Percentiles rank a stretch among this genome's conserved stretches.
Conservation (phyloP, 176 grass and related monocot species). For the Pontederia paniculata region DNA sequence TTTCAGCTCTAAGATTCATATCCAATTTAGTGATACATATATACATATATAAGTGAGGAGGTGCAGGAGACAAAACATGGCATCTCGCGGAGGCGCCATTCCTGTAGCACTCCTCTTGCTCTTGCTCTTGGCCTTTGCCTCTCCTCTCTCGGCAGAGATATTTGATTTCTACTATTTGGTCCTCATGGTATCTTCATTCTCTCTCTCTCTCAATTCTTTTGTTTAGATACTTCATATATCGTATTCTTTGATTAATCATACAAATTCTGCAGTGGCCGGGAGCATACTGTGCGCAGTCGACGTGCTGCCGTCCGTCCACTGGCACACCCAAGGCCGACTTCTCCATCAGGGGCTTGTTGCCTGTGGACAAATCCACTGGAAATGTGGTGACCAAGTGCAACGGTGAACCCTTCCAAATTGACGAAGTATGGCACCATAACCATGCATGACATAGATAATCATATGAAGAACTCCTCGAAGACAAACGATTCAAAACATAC, state of each 20-base stretch:
- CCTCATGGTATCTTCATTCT: conserved; percentile 25
- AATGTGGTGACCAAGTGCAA: conserved; percentile 18
- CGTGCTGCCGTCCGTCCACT: conserved; percentile 29
- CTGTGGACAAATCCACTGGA: conserved; percentile 11
- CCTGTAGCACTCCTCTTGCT: not conserved
- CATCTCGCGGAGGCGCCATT: not conserved
- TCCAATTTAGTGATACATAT: no score
- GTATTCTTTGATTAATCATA: no score
- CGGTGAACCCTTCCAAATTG: conserved; percentile 10
- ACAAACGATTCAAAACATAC: not conserved
- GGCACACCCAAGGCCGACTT: conserved; percentile 34
- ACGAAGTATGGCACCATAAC: conserved; percentile 2
- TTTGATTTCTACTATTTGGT: conserved; percentile 38
- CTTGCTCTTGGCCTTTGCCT: not conserved
- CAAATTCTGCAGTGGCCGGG: conserved; percentile 41
- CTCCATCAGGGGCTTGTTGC: conserved; percentile 18
- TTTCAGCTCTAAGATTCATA: no score
- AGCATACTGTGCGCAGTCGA: conserved; percentile 27
- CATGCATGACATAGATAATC: no score
- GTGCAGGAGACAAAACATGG: not conserved
- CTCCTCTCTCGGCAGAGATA: not conserved
- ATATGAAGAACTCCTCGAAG: no score
- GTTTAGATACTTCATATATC: not conserved
- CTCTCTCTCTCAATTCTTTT: not conserved
- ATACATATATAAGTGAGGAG: no score